Evolutionary conservation across 2,329 filamentous ascomycete genomes (phyloP).

Genomic region (Fusarium sp.): DNA sequence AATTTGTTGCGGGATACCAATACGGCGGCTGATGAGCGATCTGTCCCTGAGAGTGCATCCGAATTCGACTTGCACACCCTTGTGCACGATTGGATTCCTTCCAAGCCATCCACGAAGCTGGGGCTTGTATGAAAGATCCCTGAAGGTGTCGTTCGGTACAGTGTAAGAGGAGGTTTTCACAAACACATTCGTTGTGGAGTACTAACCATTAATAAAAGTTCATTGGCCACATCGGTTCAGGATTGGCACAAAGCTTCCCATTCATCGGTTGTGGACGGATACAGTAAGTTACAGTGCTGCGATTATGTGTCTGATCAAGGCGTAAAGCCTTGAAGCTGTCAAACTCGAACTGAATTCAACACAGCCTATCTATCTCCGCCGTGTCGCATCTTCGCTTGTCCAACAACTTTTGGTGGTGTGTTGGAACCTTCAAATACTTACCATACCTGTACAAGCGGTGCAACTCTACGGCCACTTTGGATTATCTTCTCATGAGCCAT

Average conservation of each 20-base stretch:
- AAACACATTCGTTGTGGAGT: conserved; percentile 25
- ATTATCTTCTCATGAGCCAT: conserved; percentile 28
- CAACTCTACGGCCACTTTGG: conserved; percentile 20
- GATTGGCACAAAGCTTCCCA: conserved; percentile 26
- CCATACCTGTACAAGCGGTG: conserved; percentile 28
- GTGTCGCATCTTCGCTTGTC: conserved; percentile 29
- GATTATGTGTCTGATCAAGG: conserved; percentile 6
- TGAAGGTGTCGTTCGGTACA: conserved; percentile 19
- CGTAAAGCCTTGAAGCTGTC: conserved; percentile 3
- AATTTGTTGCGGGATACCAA: not conserved
- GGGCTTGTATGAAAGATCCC: conserved; percentile 33
- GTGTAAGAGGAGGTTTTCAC: conserved; percentile 30
- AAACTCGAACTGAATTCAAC: conserved; percentile 22
- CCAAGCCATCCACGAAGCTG: conserved; percentile 21
- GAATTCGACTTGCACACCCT: conserved; percentile 21
- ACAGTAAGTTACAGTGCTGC: conserved; percentile 22
- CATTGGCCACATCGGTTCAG: conserved; percentile 17
- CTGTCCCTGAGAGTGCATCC: conserved; percentile 14
- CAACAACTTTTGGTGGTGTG: conserved; percentile 28
- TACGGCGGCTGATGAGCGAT: conserved; percentile 3
- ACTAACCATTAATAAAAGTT: conserved; percentile 19
- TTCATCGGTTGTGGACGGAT: conserved; percentile 18
- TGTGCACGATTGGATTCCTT: conserved; percentile 19
- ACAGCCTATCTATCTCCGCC: conserved; percentile 5
- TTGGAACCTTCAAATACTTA: conserved; percentile 21